Evolutionary conservation across 2,329 filamentous ascomycete species (phyloP).

Genomic region (Ascomycota sp.): DNA sequence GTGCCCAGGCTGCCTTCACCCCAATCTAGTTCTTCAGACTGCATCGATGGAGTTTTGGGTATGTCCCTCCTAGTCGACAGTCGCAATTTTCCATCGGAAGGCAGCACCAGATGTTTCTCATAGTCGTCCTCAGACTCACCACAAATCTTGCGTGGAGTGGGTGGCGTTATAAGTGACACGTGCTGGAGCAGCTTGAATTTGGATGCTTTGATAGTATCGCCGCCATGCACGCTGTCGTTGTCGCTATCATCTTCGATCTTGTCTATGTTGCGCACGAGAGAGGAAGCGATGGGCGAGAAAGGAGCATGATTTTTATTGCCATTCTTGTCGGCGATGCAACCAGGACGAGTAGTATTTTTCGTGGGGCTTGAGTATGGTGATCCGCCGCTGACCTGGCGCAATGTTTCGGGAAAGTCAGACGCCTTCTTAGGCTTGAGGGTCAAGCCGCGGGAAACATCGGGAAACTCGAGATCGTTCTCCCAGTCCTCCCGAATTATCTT

Average conservation of each 20-base stretch:
- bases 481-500: conserved; percentile 60
- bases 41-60: conserved; percentile 36
- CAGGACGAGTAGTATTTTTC: conserved; percentile 8
- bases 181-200: conserved; percentile 32
- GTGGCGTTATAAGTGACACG: conserved; percentile 30
- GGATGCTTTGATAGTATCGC: conserved; percentile 44
- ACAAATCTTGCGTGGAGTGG: conserved; percentile 23
- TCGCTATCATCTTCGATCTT: conserved; percentile 41
- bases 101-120: conserved; percentile 50
- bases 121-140: conserved; percentile 37
- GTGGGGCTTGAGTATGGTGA: conserved; percentile 32
- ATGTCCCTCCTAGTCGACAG: conserved; percentile 39
- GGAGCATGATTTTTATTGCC: conserved; percentile 11
- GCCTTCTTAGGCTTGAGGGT: conserved; percentile 42
- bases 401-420: conserved; percentile 39
- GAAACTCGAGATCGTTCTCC: conserved; percentile 55
- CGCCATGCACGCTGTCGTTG: conserved; percentile 39
- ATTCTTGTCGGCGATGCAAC: conserved; percentile 5
- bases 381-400: conserved; percentile 41
- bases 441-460: conserved; percentile 32
- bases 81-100: conserved; percentile 40
- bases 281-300: conserved; percentile 14
- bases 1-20: conserved; percentile 83
- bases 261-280: conserved; percentile 33
- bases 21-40: conserved; percentile 69